phyloP scores from a whole-genome alignment of 108 stramenopile species.

The Conticribra guillardii region DNA sequence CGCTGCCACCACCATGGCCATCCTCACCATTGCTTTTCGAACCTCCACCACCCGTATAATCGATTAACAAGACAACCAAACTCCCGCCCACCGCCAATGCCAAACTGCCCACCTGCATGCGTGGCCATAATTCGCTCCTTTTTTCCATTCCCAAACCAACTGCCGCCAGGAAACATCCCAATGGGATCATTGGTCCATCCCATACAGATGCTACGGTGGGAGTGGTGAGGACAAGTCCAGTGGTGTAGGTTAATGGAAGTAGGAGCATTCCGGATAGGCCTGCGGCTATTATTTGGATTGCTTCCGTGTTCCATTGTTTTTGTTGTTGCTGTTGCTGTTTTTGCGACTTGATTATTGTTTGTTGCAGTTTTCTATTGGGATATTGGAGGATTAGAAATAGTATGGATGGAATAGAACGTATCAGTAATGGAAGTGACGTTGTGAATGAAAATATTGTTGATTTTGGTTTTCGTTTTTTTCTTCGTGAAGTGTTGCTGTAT shows the following conservation, averaged over 20 bases:
- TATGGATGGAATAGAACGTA: too few species aligned
- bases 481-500: too few species aligned
- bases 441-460: too few species aligned
- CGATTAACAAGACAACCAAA: constrained; percentile 34
- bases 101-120: constrained; percentile 26
- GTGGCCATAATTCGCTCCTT: constrained; percentile 13
- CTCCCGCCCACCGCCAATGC: constrained; percentile 36
- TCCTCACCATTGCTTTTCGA: not conserved
- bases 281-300: constrained; percentile 27
- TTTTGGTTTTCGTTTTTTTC: too few species aligned
- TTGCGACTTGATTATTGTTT: not conserved
- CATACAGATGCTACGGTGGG: constrained; percentile 42
- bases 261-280: constrained; percentile 40
- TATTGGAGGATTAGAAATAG: too few species aligned
- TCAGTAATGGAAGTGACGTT: too few species aligned
- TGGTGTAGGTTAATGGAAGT: constrained; percentile 30
- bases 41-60: constrained; percentile 28
- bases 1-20: not conserved
- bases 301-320: constrained; percentile 20
- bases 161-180: constrained; percentile 32
- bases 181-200: constrained; percentile 50
- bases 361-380: not conserved
- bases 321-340: not conserved
- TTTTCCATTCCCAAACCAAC: constrained; percentile 36
- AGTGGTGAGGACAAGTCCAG: constrained; percentile 35